phyloP scores from a whole-genome alignment of 2,329 filamentous ascomycete species.

The Phaeophleospora eucalypticola region DNA sequence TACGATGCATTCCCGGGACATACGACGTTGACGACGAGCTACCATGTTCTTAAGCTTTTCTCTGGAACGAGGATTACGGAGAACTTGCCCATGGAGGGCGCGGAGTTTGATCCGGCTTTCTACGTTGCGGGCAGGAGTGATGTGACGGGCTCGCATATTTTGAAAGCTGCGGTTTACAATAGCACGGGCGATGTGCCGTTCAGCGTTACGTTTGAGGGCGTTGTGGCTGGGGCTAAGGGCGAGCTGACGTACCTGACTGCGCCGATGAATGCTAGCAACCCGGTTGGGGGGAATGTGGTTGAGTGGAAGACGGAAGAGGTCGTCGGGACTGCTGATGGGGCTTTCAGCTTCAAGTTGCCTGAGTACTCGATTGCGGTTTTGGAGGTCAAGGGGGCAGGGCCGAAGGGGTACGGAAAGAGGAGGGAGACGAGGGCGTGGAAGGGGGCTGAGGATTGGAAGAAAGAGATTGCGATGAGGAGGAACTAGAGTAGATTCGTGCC shows the following conservation, averaged over 20 bases:
- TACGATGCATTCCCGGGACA: slow-evolving; percentile 37
- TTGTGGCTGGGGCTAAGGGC: slow-evolving; percentile 31
- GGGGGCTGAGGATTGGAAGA: not conserved
- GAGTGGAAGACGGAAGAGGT: slow-evolving; percentile 39
- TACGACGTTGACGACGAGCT: slow-evolving; percentile 31
- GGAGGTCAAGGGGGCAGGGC: slow-evolving; percentile 30
- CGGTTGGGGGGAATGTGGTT: slow-evolving; percentile 48
- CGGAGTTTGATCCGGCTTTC: slow-evolving; percentile 41
- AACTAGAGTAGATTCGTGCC: no score
- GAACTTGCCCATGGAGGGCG: slow-evolving; percentile 40
- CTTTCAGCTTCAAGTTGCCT: slow-evolving; percentile 52
- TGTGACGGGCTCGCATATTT: slow-evolving; percentile 36
- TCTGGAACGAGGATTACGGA: slow-evolving; percentile 43
- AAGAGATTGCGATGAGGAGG: no score
- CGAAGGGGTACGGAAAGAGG: slow-evolving; percentile 3
- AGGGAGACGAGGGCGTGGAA: not conserved
- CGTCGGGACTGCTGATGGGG: slow-evolving; percentile 43
- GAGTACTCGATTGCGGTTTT: slow-evolving; percentile 55
- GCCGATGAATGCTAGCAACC: slow-evolving; percentile 26
- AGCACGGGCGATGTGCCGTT: slow-evolving; percentile 39
- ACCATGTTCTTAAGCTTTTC: slow-evolving; percentile 38
- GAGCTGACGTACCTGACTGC: slow-evolving; percentile 43
- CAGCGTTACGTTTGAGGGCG: slow-evolving; percentile 35
- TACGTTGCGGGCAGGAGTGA: slow-evolving; percentile 43
- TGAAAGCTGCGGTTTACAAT: slow-evolving; percentile 50